Base-by-base conservation (phyloP, 2,329 filamentous ascomycete species). In the Cercospora sojina region DNA sequence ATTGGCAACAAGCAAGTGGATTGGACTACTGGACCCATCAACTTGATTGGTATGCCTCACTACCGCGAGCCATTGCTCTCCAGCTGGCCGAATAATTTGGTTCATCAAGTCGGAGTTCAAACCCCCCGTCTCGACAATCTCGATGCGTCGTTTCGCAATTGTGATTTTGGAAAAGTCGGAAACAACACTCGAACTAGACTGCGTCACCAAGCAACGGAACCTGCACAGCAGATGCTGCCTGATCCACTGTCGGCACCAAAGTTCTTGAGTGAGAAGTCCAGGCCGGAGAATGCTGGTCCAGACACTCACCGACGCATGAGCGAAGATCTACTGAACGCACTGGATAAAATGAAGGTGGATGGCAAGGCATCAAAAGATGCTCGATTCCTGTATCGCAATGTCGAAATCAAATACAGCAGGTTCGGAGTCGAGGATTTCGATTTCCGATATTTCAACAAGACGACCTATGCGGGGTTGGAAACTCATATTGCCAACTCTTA, bases 341-440 rank as follows among this genome's bases (percentile, higher is more conserved):
- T 94, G 66, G 86, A 87, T n/a, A 87, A 89, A 41, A 82, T 87
- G 64, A 88, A 90, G 63, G 82, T 94, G 3, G 89, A 91, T 68
- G 84, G 83, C 47, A 90, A 90, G 70, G 86, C 90, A 64, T 91
- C 92, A 70, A 87, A 90, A 47, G 93, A 97, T 64, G 90, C 95
- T 4, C 91, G 94, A 23, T 86, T 91, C 8, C 92, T 95, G 82
- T 99, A 99, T 78, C 89, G 91, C 70, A 93, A 93, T 74, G 91
- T 97, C 10, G 94, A 98, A 78, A 99, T 99, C 81, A 97, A 97
- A 77, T 99, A 98, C 82, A 97, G 94, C 83, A 96, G 93, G 77
- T 99, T 97, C 78, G 95, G 95, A 20, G 93, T 99, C n/a, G 94
- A 98, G 74, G 96, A 99, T 78, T 99, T 99, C 77, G 95, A 99